A percentile compares a stretch with the other conserved stretches of the same genome.
Evolutionary conservation across 2,329 filamentous ascomycete genomes (phyloP).

Genomic region (Cladosporium colombiae): DNA sequence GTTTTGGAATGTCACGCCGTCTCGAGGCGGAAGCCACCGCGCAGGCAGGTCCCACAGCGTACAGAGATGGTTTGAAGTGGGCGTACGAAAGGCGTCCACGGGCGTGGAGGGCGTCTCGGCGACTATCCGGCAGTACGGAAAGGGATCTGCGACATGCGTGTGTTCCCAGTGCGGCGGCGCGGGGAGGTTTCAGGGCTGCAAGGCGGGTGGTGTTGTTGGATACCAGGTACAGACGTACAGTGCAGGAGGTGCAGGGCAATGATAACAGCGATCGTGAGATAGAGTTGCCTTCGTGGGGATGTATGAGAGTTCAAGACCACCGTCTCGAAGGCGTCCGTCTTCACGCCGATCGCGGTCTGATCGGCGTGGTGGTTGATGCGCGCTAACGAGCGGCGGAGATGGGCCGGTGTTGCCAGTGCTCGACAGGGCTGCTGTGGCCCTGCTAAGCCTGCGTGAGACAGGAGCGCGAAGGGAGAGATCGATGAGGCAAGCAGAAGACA

Average conservation of each 20-base stretch:
- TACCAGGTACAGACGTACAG: neutral
- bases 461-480: neutral
- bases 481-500: neutral
- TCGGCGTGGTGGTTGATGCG: slow-evolving; percentile 1
- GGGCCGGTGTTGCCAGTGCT: neutral
- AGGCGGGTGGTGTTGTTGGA: neutral
- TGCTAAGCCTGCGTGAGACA: slow-evolving; percentile 3
- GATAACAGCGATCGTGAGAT: neutral
- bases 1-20: slow-evolving; percentile 5
- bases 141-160: slow-evolving; percentile 14
- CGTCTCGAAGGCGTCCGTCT: neutral
- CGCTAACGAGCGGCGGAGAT: slow-evolving; percentile 1
- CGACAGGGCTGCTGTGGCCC: neutral
- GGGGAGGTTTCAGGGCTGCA: slow-evolving; percentile 8
- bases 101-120: neutral
- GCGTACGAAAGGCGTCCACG: neutral
- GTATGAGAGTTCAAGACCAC: neutral
- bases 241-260: neutral
- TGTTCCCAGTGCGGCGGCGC: neutral
- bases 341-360: slow-evolving; percentile 1
- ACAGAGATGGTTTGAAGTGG: slow-evolving; percentile 6
- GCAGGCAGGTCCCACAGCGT: slow-evolving; percentile 2
- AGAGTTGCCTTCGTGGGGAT: neutral
- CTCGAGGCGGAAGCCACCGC: neutral
- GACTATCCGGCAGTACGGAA: neutral